Percentiles rank a stretch among this genome's conserved stretches.
phyloP scores from a whole-genome alignment of 192 early-diverging fungal species.

The Coemansia sp. region DNA sequence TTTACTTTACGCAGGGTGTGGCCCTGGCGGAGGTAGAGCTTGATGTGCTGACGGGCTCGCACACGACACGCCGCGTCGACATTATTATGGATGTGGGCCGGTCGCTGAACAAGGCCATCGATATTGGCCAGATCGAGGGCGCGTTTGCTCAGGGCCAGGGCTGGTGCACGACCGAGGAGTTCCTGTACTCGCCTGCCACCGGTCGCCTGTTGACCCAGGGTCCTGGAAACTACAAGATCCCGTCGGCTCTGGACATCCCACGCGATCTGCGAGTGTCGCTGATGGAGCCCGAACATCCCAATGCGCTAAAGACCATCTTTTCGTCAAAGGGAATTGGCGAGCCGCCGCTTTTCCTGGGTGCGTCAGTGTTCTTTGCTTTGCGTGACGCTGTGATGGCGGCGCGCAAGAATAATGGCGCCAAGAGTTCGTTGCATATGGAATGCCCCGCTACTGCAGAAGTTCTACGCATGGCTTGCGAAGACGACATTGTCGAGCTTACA shows the following conservation, averaged over 20 bases:
- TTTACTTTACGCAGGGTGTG: constrained; percentile 82
- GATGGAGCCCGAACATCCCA: constrained; percentile 54
- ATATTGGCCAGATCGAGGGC: constrained; percentile 89
- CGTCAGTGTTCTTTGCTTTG: constrained; percentile 75
- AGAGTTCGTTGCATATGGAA: constrained; percentile 56
- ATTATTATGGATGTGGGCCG: constrained; percentile 83
- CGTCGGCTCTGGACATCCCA: constrained; percentile 79
- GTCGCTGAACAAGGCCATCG: constrained; percentile 81
- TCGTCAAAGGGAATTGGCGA: constrained; percentile 84
- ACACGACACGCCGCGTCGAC: constrained; percentile 69
- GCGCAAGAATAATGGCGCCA: constrained; percentile 44
- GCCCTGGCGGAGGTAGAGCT: constrained; percentile 83
- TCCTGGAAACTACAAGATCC: constrained; percentile 87
- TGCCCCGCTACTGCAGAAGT: constrained; percentile 77
- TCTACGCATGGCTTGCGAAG: constrained; percentile 69
- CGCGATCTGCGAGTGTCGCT: constrained; percentile 74
- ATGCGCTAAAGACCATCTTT: constrained; percentile 68
- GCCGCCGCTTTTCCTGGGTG: constrained; percentile 81
- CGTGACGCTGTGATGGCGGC: constrained; percentile 73
- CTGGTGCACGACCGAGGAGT: constrained; percentile 83
- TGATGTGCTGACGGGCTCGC: constrained; percentile 78
- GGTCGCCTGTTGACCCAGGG: constrained; percentile 79
- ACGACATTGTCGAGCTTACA: constrained; percentile 54
- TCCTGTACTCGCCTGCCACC: constrained; percentile 63
- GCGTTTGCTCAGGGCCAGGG: constrained; percentile 83